Evolutionary conservation across 345 rosid genomes (phyloP).

Genomic region (Raphanus sativus): DNA sequence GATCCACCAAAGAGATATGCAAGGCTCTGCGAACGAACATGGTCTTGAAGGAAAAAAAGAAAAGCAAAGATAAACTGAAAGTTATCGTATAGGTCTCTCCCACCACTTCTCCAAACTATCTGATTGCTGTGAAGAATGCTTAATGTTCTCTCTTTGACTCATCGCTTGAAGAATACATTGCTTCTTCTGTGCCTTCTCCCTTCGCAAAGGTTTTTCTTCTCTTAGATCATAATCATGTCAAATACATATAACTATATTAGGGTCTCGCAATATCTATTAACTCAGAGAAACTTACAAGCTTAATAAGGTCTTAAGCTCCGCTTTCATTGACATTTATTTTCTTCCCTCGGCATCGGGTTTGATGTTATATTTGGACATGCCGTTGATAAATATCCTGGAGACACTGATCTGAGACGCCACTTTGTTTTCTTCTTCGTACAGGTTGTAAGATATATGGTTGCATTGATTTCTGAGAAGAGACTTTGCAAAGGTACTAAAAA

Average conservation of each 20-base stretch:
- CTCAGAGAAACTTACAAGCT: conserved; percentile 72
- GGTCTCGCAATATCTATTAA: conserved; percentile 71
- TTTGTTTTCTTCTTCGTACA: neutral
- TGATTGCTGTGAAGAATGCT: conserved; percentile 66
- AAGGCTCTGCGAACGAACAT: conserved; percentile 27
- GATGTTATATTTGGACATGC: conserved; percentile 45
- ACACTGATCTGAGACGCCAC: conserved; percentile 54
- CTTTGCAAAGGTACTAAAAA: conserved; percentile 67
- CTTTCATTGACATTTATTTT: neutral
- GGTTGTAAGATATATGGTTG: conserved; percentile 38
- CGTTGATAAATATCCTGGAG: conserved; percentile 46
- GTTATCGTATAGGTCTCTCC: conserved; percentile 74
- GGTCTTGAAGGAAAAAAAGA: conserved; percentile 48
- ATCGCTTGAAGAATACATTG: conserved; percentile 82
- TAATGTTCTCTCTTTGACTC: conserved; percentile 62
- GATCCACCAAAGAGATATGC: no score
- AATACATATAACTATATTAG: conserved; percentile 44
- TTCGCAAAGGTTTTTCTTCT: conserved; percentile 59
- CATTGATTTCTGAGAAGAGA: conserved; percentile 67
- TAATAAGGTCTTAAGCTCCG: conserved; percentile 4
- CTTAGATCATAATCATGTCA: conserved; percentile 58
- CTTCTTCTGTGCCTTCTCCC: conserved; percentile 44
- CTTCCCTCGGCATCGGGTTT: neutral
- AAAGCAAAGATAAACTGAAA: conserved; percentile 46
- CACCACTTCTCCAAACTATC: conserved; percentile 68